These are phyloP conservation scores for Priceomyces haplophilus DNA, from an alignment of 805 yeast species.

Conservation along the genomic window DNA sequence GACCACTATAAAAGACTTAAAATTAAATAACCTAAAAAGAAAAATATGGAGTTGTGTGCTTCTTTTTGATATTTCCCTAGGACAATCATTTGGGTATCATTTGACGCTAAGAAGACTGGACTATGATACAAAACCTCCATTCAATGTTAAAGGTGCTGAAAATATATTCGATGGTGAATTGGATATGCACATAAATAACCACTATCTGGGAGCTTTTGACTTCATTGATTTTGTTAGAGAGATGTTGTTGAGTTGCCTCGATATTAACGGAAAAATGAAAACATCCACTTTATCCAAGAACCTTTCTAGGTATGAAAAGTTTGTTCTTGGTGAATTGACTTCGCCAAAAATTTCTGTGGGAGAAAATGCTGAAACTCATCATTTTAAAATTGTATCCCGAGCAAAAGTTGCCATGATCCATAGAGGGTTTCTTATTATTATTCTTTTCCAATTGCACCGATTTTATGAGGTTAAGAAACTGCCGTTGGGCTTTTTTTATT, in stretches of 20 bases:
- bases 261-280: neutral
- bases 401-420: neutral
- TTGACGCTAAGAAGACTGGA: neutral
- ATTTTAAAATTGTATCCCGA: neutral
- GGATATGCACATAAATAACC: neutral
- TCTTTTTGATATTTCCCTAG: conserved; percentile 32
- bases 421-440: neutral
- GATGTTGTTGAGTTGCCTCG: neutral
- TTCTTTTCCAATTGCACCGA: neutral
- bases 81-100: neutral
- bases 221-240: neutral
- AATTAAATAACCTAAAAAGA: conserved; percentile 43
- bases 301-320: neutral
- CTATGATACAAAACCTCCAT: neutral
- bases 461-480: neutral
- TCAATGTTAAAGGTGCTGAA: neutral
- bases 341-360: neutral
- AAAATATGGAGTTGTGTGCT: conserved; percentile 53
- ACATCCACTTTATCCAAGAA: neutral
- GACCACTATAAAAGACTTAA: conserved; percentile 30
- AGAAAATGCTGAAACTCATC: neutral
- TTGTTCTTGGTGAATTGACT: neutral
- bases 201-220: neutral
- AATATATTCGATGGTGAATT: neutral
- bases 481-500: neutral